phyloP scores from a whole-genome alignment of 352 stramenopile species.

The Halophytophthora batemanensis region DNA sequence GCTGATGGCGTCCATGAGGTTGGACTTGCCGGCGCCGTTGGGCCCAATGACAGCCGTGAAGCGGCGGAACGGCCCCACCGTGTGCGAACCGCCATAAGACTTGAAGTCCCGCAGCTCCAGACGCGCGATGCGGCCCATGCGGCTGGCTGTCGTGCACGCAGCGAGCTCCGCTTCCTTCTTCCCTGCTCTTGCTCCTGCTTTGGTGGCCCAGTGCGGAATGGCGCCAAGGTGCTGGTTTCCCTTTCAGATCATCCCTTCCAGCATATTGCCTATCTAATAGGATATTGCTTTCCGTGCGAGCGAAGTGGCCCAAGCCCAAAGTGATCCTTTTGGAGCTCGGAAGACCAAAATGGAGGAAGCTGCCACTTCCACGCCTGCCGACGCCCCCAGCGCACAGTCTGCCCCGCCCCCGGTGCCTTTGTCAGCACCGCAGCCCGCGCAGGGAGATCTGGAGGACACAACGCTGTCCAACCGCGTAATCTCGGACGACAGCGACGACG shows the following conservation, averaged over 20 bases:
- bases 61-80: slow-evolving; percentile 96
- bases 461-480: slow-evolving; percentile 10
- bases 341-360: neutral
- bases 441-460: slow-evolving; percentile 14
- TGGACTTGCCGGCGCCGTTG: slow-evolving; percentile 95
- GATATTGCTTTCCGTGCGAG: no score
- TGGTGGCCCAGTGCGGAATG: neutral
- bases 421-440: neutral
- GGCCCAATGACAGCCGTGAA: slow-evolving; percentile 98
- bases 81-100: slow-evolving; percentile 92
- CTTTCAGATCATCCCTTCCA: slow-evolving; percentile 4
- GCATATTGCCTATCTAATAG: no score
- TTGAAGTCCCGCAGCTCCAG: slow-evolving; percentile 99
- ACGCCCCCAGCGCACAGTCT: neutral
- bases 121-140: slow-evolving; percentile 86
- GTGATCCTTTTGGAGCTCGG: no score
- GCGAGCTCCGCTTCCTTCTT: no score
- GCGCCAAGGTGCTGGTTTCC: slow-evolving; percentile 15
- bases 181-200: neutral
- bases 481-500: slow-evolving; percentile 18
- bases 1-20: slow-evolving; percentile 96
- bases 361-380: neutral
- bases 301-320: no score
- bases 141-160: neutral
- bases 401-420: neutral